Evolutionary conservation across 805 yeast genomes (phyloP).

Genomic region (Candida sithepensis): DNA sequence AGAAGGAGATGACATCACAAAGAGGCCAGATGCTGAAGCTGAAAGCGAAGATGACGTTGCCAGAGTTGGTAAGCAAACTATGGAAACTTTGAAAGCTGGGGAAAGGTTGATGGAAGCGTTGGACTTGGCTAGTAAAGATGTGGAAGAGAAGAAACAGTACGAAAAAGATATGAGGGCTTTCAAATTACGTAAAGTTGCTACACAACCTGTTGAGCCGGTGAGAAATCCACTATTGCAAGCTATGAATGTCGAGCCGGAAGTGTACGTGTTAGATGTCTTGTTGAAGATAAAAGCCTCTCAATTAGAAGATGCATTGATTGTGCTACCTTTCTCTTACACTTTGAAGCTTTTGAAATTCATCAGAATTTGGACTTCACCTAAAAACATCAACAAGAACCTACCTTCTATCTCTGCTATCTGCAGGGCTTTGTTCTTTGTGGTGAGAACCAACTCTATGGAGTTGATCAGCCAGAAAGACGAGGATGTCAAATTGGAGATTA

Average conservation of each 20-base stretch:
- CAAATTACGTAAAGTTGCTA: constrained; percentile 40
- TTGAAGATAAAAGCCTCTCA: constrained; percentile 75
- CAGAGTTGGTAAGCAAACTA: constrained; percentile 74
- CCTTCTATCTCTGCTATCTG: constrained; percentile 62
- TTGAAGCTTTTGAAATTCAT: constrained; percentile 67
- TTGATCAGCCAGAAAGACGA: constrained; percentile 67
- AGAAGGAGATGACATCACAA: constrained; percentile 48
- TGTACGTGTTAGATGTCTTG: constrained; percentile 72
- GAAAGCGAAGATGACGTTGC: constrained; percentile 52
- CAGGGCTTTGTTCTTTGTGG: constrained; percentile 69
- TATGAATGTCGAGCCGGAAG: constrained; percentile 64
- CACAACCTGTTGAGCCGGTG: constrained; percentile 56
- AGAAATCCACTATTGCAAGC: constrained; percentile 74
- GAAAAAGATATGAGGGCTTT: constrained; percentile 34
- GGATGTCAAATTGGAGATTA: constrained; percentile 58
- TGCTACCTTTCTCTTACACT: constrained; percentile 85
- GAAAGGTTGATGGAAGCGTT: constrained; percentile 90
- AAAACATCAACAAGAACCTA: constrained; percentile 39
- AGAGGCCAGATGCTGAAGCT: constrained; percentile 32
- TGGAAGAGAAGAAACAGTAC: constrained; percentile 53
- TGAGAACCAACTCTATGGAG: constrained; percentile 75
- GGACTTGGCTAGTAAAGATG: constrained; percentile 73
- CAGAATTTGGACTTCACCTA: constrained; percentile 62
- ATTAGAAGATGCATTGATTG: constrained; percentile 87
- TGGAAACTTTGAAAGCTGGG: constrained; percentile 91